Base-by-base conservation (phyloP, 768 basidiomycete species). In the Pisolithus microcarpus region DNA sequence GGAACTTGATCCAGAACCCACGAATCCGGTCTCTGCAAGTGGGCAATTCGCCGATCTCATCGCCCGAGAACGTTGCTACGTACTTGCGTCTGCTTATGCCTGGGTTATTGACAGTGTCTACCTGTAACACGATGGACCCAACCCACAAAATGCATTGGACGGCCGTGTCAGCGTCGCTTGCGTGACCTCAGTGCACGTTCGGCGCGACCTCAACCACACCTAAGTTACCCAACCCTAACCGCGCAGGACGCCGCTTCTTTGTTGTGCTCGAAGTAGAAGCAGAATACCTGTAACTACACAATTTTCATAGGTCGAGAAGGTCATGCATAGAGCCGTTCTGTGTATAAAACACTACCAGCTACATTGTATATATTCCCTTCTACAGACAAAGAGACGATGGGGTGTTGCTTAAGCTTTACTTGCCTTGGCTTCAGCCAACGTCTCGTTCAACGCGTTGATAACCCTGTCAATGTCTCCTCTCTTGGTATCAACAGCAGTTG, bases 401-500 rank as follows among this genome's bases (percentile, higher is more conserved):
- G n/a, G 43, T 23, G 6, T 23, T 28, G 24, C 18, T 1, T 48
- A 52, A 38, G 34, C 45, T 46, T 60, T 65, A 52, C 57, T 55
- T 3, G 52, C 55, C 38, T 46, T 60, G 1, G 60, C 55, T 40
- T 75, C 78, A 15, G 65, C 51, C 47, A 90, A 61, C 3, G 77
- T 70, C 51, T 82, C 82, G 60, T 75, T 76, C 64, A 96, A 65
- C 5, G 81, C 81, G 13, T 71, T 67, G 42, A 91, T 72, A 50
- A 96, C 71, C 61, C 70, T 82, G 58, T 90, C 83, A 11, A 95
- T 64, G 63, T 97, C 93, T 0, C 80, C 84, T 48, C 92, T 75
- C 51, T 75, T 58, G 21, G 70, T 48, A 52, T 92, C 80, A 7
- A 87, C 82, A 19, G 79, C 93, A n/a, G 85, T 83, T 50, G 85